Conservation (phyloP, 176 grass and related monocot species). For the Otatea glauca region DNA sequence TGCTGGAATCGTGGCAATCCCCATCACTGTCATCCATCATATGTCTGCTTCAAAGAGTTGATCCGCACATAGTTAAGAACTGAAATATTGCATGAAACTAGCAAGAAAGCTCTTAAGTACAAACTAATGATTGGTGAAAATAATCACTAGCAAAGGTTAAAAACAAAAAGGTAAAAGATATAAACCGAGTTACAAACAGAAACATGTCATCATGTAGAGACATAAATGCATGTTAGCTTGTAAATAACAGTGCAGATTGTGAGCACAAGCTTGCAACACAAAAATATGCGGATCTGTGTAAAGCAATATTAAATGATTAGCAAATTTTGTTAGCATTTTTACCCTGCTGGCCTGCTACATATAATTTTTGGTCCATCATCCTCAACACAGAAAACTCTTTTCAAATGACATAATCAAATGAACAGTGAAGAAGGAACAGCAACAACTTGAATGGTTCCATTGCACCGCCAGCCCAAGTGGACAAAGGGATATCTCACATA, state of each 20-base stretch:
- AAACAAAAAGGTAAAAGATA: conserved; percentile 9
- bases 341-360: background rate
- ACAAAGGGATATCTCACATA: background rate
- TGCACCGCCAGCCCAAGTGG: background rate
- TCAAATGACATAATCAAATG: background rate
- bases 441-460: background rate
- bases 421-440: background rate
- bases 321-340: background rate
- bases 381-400: background rate
- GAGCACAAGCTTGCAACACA: background rate
- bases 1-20: conserved; percentile 54
- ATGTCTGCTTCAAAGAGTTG: conserved; percentile 39
- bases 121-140: background rate
- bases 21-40: conserved; percentile 45
- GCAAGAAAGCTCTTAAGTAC: background rate
- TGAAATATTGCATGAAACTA: background rate
- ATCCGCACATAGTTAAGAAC: conserved; percentile 22
- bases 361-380: background rate
- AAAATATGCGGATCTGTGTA: background rate
- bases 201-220: background rate
- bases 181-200: background rate
- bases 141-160: background rate
- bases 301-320: background rate
- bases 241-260: background rate
- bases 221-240: background rate